Conservation (phyloP, 176 grass and related monocot genomes). For the Thalia dealbata region DNA sequence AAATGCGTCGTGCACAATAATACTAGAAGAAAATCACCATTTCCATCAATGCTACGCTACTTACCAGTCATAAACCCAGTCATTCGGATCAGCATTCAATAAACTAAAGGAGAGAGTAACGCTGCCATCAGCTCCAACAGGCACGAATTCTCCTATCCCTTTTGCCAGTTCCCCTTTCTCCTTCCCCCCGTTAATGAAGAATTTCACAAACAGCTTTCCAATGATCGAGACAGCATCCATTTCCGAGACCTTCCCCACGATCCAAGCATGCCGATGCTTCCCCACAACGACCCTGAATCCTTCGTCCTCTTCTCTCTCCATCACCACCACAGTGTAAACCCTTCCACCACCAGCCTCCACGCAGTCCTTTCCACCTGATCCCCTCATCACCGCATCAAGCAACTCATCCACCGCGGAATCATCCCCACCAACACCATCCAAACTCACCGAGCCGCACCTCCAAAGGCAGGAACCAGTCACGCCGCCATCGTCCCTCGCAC, state of each 20-base stretch:
- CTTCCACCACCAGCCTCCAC: constrained; percentile 23
- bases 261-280: constrained; percentile 84
- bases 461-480: constrained; percentile 26
- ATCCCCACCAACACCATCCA: constrained; percentile 14
- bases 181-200: constrained; percentile 58
- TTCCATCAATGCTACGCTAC: not conserved
- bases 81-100: constrained; percentile 72
- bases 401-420: constrained; percentile 67
- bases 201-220: constrained; percentile 49
- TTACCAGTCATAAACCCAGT: constrained; percentile 92
- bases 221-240: constrained; percentile 26
- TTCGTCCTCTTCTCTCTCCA: constrained; percentile 24
- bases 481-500: constrained; percentile 16
- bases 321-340: constrained; percentile 60
- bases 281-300: constrained; percentile 36
- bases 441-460: constrained; percentile 32
- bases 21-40: not conserved
- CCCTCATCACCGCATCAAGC: constrained; percentile 34
- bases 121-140: constrained; percentile 80
- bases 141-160: constrained; percentile 77
- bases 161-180: constrained; percentile 35
- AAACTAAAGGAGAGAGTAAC: constrained; percentile 78
- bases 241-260: constrained; percentile 40
- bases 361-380: not conserved
- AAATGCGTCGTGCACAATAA: not conserved